Evolutionary conservation across 139 green algal species (phyloP).

Genomic region (Auxenochlorella pyrenoidosa): DNA sequence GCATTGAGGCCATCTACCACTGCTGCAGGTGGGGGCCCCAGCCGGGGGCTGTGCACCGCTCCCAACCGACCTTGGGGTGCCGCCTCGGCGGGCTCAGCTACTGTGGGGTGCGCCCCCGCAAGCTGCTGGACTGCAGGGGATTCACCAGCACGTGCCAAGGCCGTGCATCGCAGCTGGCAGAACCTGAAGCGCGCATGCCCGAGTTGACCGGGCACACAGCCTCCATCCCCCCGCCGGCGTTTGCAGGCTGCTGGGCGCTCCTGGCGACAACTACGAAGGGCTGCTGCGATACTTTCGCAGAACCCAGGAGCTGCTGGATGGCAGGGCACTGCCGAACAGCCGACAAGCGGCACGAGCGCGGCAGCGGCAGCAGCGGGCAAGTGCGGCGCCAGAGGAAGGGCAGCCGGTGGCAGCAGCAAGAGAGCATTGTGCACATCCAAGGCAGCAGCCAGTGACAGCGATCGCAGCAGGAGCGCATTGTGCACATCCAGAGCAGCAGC

Average conservation of each 20-base stretch:
- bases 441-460: neutral
- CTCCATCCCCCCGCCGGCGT: too few species aligned
- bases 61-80: too few species aligned
- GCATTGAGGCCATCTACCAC: conserved; percentile 26
- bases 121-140: too few species aligned
- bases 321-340: neutral
- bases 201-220: too few species aligned
- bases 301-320: neutral
- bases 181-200: too few species aligned
- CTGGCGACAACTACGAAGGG: neutral
- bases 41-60: too few species aligned
- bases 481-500: neutral
- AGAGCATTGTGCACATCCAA: neutral
- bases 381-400: neutral
- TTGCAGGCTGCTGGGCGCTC: neutral
- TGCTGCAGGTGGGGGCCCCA: conserved; percentile 1
- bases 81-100: too few species aligned
- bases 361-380: neutral
- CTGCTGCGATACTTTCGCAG: conserved; percentile 17
- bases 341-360: conserved; percentile 10
- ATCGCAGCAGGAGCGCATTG: neutral
- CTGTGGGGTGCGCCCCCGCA: too few species aligned
- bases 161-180: too few species aligned
- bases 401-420: neutral
- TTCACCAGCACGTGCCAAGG: too few species aligned